Percentiles rank a stretch among this genome's conserved stretches.
Conservation (phyloP, 306 rosid genomes). For the Myrica gale region DNA sequence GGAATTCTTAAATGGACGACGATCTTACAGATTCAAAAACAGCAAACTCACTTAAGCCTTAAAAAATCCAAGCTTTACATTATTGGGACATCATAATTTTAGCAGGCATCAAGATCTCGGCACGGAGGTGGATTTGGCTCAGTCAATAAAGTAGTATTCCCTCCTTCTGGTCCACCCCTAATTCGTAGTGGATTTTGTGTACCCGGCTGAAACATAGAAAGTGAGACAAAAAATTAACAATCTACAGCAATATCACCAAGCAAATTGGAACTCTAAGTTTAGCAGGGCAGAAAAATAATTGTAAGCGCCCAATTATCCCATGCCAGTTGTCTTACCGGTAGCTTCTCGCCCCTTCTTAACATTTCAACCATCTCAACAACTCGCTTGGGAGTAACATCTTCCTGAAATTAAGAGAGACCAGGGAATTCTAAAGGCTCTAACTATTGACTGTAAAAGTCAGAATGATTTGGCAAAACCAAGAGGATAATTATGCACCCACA, state of each 20-base stretch:
- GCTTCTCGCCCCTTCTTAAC: constrained; percentile 87
- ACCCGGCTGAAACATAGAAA: constrained; percentile 56
- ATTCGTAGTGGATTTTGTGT: constrained; percentile 79
- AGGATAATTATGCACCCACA: constrained; percentile 42
- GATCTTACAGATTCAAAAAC: constrained; percentile 36
- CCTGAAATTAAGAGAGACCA: constrained; percentile 51
- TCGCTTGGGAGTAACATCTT: constrained; percentile 83
- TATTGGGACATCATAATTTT: constrained; percentile 47
- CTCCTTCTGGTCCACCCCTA: constrained; percentile 94
- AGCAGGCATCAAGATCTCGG: constrained; percentile 92
- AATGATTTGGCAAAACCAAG: constrained; percentile 3
- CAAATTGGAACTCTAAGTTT: constrained; percentile 9
- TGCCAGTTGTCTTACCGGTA: constrained; percentile 59
- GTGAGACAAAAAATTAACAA: neutral
- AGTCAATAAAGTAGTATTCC: constrained; percentile 73
- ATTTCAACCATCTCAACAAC: constrained; percentile 82
- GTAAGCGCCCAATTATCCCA: neutral
- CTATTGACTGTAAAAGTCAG: neutral
- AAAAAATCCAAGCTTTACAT: constrained; percentile 55
- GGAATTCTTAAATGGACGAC: constrained; percentile 27
- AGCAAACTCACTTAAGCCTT: constrained; percentile 45
- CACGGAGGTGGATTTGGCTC: constrained; percentile 89
- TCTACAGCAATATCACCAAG: neutral
- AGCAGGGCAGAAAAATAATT: neutral
- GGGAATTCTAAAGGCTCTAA: constrained; percentile 8